These are phyloP conservation scores for Aspergillus heteromorphus DNA, from an alignment of 495 filamentous ascomycete genomes.

Conservation along the genomic window DNA sequence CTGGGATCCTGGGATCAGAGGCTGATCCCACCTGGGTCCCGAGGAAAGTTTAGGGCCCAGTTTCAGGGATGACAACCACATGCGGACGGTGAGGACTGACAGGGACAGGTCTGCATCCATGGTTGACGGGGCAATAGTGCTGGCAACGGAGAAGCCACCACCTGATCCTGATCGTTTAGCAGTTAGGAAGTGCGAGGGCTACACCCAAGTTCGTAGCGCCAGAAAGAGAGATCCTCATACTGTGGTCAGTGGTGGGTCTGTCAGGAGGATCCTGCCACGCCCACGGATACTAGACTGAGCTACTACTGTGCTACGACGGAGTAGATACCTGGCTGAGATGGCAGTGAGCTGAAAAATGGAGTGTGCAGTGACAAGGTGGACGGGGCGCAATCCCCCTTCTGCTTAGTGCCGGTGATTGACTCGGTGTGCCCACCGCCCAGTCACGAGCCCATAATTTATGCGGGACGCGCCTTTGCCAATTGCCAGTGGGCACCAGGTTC, in stretches of 20 bases:
- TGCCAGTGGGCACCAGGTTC: too few species aligned
- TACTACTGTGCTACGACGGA: too few species aligned
- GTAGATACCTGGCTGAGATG: neutral
- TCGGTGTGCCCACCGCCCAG: constrained; percentile 9
- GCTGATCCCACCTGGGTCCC: neutral
- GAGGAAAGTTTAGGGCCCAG: constrained; percentile 13
- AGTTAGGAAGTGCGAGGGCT: neutral
- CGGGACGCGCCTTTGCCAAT: too few species aligned
- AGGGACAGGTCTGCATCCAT: constrained; percentile 8
- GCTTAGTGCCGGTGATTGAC: constrained; percentile 9
- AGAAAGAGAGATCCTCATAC: too few species aligned
- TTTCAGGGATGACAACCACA: constrained; percentile 12
- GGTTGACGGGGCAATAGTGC: constrained; percentile 4
- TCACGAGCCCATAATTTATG: constrained; percentile 3
- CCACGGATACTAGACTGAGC: too few species aligned
- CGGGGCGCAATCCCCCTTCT: constrained; percentile 2
- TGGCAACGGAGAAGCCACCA: neutral
- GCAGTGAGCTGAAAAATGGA: constrained; percentile 13
- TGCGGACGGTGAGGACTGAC: constrained; percentile 4
- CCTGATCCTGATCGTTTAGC: constrained; percentile 1
- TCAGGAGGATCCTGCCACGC: neutral
- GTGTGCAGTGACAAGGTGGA: neutral
- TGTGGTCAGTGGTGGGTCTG: constrained; percentile 2
- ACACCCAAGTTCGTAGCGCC: too few species aligned
- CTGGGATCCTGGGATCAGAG: neutral